A percentile compares a stretch with the other conserved stretches of the same genome.
phyloP scores from a whole-genome alignment of 176 grass and related monocot species.

The Puccinellia tenuiflora region DNA sequence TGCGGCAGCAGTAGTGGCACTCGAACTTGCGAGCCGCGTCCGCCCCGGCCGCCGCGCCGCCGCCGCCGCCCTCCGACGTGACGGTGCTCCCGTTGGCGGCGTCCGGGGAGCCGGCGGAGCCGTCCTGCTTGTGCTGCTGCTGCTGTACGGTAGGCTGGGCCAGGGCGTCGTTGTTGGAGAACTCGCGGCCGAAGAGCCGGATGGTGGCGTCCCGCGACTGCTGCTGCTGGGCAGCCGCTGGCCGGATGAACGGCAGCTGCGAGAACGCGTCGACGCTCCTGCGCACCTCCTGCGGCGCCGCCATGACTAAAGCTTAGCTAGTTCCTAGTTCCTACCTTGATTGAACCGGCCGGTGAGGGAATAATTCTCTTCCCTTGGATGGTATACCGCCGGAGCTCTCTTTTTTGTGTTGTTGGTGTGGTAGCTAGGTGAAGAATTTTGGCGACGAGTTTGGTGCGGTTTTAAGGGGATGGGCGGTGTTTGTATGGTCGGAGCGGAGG shows the following conservation, averaged over 20 bases:
- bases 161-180: slow-evolving; percentile 43
- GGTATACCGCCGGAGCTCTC: background rate
- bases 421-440: slow-evolving; percentile 30
- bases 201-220: slow-evolving; percentile 35
- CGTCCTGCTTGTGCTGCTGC: background rate
- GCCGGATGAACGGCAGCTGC: slow-evolving; percentile 72
- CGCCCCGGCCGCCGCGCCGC: background rate
- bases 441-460: slow-evolving; percentile 44
- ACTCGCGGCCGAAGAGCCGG: slow-evolving; percentile 86
- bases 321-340: background rate
- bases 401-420: background rate
- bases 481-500: background rate
- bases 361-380: background rate
- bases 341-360: background rate
- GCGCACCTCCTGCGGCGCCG: slow-evolving; percentile 40
- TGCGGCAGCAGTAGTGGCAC: slow-evolving; percentile 99
- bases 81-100: slow-evolving; percentile 25
- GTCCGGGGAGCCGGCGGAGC: slow-evolving; percentile 15
- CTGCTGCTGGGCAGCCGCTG: background rate
- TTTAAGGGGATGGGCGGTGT: slow-evolving; percentile 45
- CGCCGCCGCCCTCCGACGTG: slow-evolving; percentile 21
- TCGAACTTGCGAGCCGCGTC: slow-evolving; percentile 72
- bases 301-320: slow-evolving; percentile 26
- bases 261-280: slow-evolving; percentile 77
- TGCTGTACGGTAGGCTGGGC: background rate